A percentile compares a stretch with the other conserved stretches of the same genome.
Evolutionary conservation across 2,329 filamentous ascomycete genomes (phyloP).

Genomic region (Stachybotrys echinatus): DNA sequence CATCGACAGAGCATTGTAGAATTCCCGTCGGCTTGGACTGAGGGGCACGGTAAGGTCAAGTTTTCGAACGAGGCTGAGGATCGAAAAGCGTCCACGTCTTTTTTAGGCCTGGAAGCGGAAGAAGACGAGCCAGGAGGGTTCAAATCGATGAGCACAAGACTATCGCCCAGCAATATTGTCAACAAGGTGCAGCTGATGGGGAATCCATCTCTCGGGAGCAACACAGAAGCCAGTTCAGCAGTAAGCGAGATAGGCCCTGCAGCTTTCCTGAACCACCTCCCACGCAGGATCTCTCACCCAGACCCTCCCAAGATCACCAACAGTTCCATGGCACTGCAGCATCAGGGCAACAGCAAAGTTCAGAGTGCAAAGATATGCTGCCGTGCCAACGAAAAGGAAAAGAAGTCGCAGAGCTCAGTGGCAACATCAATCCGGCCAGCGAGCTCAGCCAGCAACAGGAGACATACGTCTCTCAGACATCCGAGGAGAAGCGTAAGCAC

Average conservation of each 20-base stretch:
- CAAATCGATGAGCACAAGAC: constrained; percentile 5
- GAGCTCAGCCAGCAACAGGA: neutral
- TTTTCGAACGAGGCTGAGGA: constrained; percentile 18
- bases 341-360: neutral
- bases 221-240: neutral
- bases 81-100: constrained; percentile 13
- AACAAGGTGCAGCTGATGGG: neutral
- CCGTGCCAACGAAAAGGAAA: too few species aligned
- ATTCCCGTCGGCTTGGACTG: constrained; percentile 9
- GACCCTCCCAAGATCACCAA: neutral
- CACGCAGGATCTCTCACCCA: neutral
- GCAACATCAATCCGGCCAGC: neutral
- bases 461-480: neutral
- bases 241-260: neutral
- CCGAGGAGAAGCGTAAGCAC: neutral
- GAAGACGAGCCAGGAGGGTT: constrained; percentile 9
- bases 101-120: constrained; percentile 28
- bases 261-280: neutral
- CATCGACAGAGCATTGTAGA: constrained; percentile 16
- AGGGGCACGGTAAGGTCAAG: constrained; percentile 14
- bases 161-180: neutral
- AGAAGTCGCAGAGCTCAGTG: neutral
- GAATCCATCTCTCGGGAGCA: constrained; percentile 1
- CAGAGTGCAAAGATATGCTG: neutral
- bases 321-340: neutral